Conservation (phyloP, 2,329 filamentous ascomycete genomes). For the Chrysoporthe austroafricana region DNA sequence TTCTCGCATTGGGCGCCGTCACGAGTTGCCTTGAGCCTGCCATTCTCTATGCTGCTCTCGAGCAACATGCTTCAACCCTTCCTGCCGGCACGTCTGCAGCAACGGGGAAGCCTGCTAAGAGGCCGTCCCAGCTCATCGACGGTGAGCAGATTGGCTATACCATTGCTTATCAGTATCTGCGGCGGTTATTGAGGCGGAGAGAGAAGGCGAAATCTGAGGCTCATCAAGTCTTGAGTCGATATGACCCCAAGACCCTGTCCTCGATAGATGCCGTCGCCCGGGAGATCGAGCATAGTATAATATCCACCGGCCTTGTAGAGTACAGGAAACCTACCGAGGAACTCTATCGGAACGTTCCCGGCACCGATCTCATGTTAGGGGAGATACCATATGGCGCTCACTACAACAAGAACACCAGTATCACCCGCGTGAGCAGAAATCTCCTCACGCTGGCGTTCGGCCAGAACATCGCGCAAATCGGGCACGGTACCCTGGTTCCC, state of each 20-base stretch:
- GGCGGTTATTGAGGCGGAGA: not conserved
- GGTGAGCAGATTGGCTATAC: conserved; percentile 10
- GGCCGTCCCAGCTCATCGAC: not conserved
- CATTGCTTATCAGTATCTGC: conserved; percentile 2
- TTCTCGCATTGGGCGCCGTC: conserved; percentile 15
- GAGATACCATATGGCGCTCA: conserved; percentile 15
- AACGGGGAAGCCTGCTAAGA: not conserved
- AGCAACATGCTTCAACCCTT: conserved; percentile 1
- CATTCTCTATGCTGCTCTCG: conserved; percentile 18
- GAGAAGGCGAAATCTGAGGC: not conserved
- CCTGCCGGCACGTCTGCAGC: not conserved
- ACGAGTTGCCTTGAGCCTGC: conserved; percentile 13
- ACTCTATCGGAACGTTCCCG: not conserved
- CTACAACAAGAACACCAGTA: not conserved
- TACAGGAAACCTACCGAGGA: not conserved
- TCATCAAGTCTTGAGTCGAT: not conserved
- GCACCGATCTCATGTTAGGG: conserved; percentile 5
- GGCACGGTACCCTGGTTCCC: conserved; percentile 9
- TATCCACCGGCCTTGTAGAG: conserved; percentile 8
- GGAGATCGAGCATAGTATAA: conserved; percentile 11
- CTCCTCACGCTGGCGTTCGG: conserved; percentile 17
- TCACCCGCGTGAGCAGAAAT: not conserved
- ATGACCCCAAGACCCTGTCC: not conserved
- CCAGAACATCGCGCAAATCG: conserved; percentile 21
- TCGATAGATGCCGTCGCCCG: conserved; percentile 17